Conservation (phyloP, 306 rosid genomes). For the Phaseolus lunatus region DNA sequence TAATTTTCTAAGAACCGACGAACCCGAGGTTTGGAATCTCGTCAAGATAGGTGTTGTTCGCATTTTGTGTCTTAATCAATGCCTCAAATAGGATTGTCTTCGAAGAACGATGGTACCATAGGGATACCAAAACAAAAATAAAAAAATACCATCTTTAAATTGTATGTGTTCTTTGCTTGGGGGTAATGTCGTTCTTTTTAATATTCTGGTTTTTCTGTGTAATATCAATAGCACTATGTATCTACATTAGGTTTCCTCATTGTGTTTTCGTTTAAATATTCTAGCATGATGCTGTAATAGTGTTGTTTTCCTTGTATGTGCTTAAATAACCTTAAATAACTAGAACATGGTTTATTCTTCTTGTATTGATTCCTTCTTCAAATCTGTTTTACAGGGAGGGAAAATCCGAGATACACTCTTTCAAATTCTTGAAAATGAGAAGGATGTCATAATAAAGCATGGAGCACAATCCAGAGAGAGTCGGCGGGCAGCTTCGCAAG, state of each 20-base stretch:
- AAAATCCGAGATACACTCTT: slow-evolving; percentile 87
- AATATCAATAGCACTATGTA: neutral
- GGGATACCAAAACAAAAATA: neutral
- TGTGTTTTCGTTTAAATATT: neutral
- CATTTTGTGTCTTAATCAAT: neutral
- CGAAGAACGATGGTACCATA: too few species aligned
- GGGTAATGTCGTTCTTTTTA: neutral
- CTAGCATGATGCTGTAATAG: neutral
- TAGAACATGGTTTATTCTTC: slow-evolving; percentile 22
- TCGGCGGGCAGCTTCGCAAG: slow-evolving; percentile 86
- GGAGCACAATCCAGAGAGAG: slow-evolving; percentile 95
- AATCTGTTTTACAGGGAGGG: slow-evolving; percentile 69
- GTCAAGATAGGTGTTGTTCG: too few species aligned
- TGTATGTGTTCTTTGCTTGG: slow-evolving; percentile 8
- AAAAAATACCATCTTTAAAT: neutral
- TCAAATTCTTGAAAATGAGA: slow-evolving; percentile 76
- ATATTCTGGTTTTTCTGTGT: neutral
- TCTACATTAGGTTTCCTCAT: neutral
- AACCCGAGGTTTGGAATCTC: too few species aligned
- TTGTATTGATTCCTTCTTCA: slow-evolving; percentile 21
- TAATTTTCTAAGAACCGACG: too few species aligned
- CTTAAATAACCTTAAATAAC: slow-evolving; percentile 12
- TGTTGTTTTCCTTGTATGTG: slow-evolving; percentile 9
- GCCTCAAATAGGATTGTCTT: neutral
- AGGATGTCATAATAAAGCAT: slow-evolving; percentile 77